Evolutionary conservation across 179 eudicot genomes (phyloP), one percentile per base, ranked within the genome.

Genomic region (Gypsophila paniculata): DNA sequence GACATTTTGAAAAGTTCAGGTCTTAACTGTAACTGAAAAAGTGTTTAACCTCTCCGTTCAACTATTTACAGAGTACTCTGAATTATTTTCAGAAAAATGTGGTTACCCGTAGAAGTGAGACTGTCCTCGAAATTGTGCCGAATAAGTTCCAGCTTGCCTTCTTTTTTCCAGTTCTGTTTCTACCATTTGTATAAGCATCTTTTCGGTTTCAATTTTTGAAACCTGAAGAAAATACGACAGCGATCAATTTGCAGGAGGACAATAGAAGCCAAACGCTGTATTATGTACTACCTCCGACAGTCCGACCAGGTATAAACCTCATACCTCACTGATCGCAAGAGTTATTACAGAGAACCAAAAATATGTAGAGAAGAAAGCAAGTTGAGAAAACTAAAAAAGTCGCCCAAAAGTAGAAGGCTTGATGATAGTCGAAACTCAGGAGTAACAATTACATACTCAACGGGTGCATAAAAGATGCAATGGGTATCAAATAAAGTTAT

Each of bases 111-210:
- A 95, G 82, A 95, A 95, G 85, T 92, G 99, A 76, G 97, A 90
- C 78, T 92, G 99, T 58, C 99, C 99, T 70, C 82, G 85, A 75
- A 92, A 95, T 59, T 86, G 81, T 32, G 79, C 82, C 11, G 82
- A 80, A 74, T 90, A 92, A 62, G 66, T 75, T 73, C 91, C 91
- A 6, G 29, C 81, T 60, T 84, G 76, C 83, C 81, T 95, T 83
- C 93, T 86, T 48, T 81, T 82, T 75, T 86, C 93, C 82, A 95
- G 74, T 75, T 94, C 97, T 58, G 90, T 85, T 82, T 92, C 97
- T 69, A 88, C 99, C 99, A 95, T 95, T 78, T 95, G 93, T 75
- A 92, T 95, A 75, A 95, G 95, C 96, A 92, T 92, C 83, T 90
- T 95, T 76, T 92, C 97, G 22, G 99, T 95, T 84, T 92, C 97